phyloP scores from a whole-genome alignment of 257 asterid species.

The Przewalskia tangutica region DNA sequence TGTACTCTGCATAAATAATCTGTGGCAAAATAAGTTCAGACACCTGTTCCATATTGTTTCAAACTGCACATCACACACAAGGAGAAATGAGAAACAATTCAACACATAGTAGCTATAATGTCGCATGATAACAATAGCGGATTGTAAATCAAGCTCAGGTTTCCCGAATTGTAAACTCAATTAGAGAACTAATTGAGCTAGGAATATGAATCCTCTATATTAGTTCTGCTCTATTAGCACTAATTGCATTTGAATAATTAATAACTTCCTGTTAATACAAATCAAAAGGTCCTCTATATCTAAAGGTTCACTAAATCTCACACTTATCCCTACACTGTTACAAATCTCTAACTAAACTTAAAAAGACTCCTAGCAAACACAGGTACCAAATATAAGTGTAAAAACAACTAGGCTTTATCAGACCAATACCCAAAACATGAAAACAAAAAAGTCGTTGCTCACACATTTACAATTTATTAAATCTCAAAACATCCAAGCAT shows the following conservation, averaged over 20 bases:
- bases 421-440: neutral
- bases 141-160: too few species aligned
- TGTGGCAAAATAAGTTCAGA: neutral
- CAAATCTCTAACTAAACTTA: neutral
- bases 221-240: neutral
- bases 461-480: too few species aligned
- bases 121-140: neutral
- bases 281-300: neutral
- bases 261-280: too few species aligned
- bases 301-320: neutral
- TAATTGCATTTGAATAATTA: too few species aligned
- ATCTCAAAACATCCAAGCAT: neutral
- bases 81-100: neutral
- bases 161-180: too few species aligned
- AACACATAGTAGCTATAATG: neutral
- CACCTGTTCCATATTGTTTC: neutral
- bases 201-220: neutral
- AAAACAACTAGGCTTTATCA: neutral
- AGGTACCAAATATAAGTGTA: neutral
- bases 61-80: neutral
- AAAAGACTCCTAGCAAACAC: neutral
- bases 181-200: neutral
- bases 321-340: neutral
- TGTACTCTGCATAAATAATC: too few species aligned
- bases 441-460: neutral